Evolutionary conservation across 2,329 filamentous ascomycete genomes (phyloP).

Genomic region (Trichoderma endophyticum): DNA sequence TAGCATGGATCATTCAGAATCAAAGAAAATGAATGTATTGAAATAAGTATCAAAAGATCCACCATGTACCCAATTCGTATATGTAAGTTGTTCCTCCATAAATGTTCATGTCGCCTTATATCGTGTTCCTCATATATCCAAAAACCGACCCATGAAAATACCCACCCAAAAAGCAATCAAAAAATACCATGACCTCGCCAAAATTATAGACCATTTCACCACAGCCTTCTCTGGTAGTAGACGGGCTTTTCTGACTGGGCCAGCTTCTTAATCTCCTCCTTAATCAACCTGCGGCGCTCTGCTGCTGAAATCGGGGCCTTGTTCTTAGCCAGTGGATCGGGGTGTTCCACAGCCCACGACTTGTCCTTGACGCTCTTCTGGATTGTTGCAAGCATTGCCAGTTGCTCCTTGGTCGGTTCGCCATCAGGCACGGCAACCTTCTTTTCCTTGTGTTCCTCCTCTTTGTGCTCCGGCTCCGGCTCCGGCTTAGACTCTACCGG

Average conservation of each 20-base stretch:
- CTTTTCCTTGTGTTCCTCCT: constrained; percentile 16
- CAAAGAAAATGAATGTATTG: not conserved
- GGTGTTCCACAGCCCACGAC: constrained; percentile 34
- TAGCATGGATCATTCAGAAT: not conserved
- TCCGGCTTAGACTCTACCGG: not conserved
- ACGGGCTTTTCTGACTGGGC: constrained; percentile 45
- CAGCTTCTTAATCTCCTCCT: constrained; percentile 52
- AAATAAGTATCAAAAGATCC: not conserved
- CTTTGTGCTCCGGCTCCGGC: constrained; percentile 27
- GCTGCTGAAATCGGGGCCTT: constrained; percentile 50
- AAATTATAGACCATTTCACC: constrained; percentile 33
- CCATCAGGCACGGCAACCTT: not conserved
- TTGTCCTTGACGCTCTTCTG: constrained; percentile 33
- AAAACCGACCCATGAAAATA: not conserved
- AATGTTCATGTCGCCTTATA: not conserved
- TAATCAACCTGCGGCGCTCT: constrained; percentile 56
- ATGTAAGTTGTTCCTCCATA: not conserved
- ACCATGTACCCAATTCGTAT: not conserved
- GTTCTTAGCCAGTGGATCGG: constrained; percentile 37
- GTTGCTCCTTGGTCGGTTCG: constrained; percentile 27
- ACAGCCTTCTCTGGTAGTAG: constrained; percentile 55
- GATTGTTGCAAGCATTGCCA: constrained; percentile 33
- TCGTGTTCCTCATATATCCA: not conserved
- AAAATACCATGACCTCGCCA: not conserved
- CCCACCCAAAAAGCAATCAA: not conserved